A percentile compares a stretch with the other conserved stretches of the same genome.
Conservation (phyloP, 306 rosid species). For the Vicia sativa region DNA sequence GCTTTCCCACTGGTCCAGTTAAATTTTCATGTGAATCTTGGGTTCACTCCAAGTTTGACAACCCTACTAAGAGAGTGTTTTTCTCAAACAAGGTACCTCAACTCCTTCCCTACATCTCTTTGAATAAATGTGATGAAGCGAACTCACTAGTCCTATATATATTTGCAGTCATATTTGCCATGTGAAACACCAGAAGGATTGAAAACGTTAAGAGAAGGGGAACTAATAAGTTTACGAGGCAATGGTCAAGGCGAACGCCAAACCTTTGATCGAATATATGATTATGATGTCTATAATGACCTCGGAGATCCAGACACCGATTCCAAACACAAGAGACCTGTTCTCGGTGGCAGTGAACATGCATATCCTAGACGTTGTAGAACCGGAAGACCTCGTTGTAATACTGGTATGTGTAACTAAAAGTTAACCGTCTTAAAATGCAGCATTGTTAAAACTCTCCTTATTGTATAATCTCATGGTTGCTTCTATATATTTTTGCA, state of each 20-base stretch:
- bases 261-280: conserved; percentile 55
- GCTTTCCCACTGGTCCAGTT: conserved; percentile 49
- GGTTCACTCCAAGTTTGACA: conserved; percentile 66
- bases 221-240: conserved; percentile 41
- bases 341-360: conserved; percentile 53
- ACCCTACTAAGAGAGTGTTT: conserved; percentile 60
- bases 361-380: conserved; percentile 77
- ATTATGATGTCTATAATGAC: conserved; percentile 75
- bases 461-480: too few species aligned
- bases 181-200: too few species aligned
- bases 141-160: too few species aligned
- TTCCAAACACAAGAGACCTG: conserved; percentile 42
- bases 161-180: too few species aligned
- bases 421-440: too few species aligned
- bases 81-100: conserved; percentile 50
- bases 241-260: conserved; percentile 61
- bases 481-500: background rate
- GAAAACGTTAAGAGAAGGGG: too few species aligned
- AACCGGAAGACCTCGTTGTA: conserved; percentile 64
- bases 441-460: too few species aligned
- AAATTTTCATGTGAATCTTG: conserved; percentile 60
- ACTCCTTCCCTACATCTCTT: too few species aligned
- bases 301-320: conserved; percentile 58
- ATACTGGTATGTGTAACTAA: conserved; percentile 21
- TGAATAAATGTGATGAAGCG: too few species aligned